Evolutionary conservation across 306 rosid species (phyloP), one percentile per base, ranked within the genome.

Genomic region (Myrica gale): DNA sequence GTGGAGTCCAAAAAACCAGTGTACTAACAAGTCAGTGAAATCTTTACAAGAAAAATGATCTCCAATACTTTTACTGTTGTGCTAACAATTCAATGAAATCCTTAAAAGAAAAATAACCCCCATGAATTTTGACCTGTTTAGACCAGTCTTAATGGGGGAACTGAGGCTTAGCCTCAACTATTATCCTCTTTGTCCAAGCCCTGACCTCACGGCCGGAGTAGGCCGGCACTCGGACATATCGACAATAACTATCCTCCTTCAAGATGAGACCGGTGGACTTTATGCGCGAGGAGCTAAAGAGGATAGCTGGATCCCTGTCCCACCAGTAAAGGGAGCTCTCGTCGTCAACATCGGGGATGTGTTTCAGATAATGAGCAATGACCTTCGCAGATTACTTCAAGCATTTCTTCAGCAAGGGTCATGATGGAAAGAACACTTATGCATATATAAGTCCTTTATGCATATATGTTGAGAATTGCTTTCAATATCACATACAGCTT

Each of bases 351-450:
- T 80, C n/a, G 87, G 89, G 16, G 87, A 86, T 65, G 76, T 80
- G 66, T 52, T 87, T 5, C 85, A 85, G 73, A 81, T 87, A 69
- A 68, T 87, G 78, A 84, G 87, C 72, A 87, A 82, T 71, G 79
- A 37, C 41, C 20, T 82, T 52, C 86, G 74, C 72, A 19, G 81
- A 82, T 60, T 87, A 84, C 69, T 78, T 83, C 75, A 84, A 79
- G 46, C 77, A 79, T 71, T 87, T 84, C 88, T 87, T 81, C 61
- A 82, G 86, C 65, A n/a, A n/a, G n/a, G n/a, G n/a, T n/a, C n/a
- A n/a, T n/a, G n/a, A n/a, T n/a, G n/a, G n/a, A n/a, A n/a, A n/a
- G n/a, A n/a, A n/a, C n/a, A n/a, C n/a, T n/a, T n/a, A n/a, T n/a
- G n/a, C n/a, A n/a, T n/a, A n/a, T 4, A 4, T 13, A 2, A 61